Evolutionary conservation across 1,139 yeast species (phyloP), one percentile per base, ranked within the genome.

Genomic region (Sugiyamaella grinbergsii): DNA sequence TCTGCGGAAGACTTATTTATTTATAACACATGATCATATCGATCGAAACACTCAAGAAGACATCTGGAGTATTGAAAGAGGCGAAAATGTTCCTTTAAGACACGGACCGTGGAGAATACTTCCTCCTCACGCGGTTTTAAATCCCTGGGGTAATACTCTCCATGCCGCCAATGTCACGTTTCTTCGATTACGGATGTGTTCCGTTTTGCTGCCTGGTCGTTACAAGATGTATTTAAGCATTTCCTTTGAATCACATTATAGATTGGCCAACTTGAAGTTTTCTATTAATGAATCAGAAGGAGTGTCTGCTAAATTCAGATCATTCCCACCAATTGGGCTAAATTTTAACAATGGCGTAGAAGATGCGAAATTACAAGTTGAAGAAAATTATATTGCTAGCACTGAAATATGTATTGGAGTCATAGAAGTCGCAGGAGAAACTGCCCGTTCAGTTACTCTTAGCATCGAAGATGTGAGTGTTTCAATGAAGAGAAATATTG

Each of bases 111-210:
- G 52, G 52, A 26, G 52, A 32, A 24, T 32, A 5, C 38, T 44
- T 5, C 39, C 49, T 2, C 22, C 29, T 2, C 36, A 43, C 37
- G 11, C 51, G 54, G 7, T 43, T 36, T 62, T 61, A 3, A 57
- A 57, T 28, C 57, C 60, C 7, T 56, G 62, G 58, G 68, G 66
- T n/a, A 46, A 55, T 6, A 55, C 62, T 10, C 34, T 64, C 33
- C 52, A 56, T 34, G 67, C 67, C 11, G 50, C 63, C 31, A 62
- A 61, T 45, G 68, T 64, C 15, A 47, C 47, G 24, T 36, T 38
- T 33, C 31, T 49, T 26, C 42, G 33, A 15, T 16, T 49, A 16
- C 45, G 39, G 18, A 31, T 34, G 40, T 41, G 40, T 6, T 36
- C 46, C 7, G 46, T 47, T 2, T 31, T 47, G 20, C 31, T 42